Conservation (phyloP, 106 monocot species). For the Dendrobium officinale region DNA sequence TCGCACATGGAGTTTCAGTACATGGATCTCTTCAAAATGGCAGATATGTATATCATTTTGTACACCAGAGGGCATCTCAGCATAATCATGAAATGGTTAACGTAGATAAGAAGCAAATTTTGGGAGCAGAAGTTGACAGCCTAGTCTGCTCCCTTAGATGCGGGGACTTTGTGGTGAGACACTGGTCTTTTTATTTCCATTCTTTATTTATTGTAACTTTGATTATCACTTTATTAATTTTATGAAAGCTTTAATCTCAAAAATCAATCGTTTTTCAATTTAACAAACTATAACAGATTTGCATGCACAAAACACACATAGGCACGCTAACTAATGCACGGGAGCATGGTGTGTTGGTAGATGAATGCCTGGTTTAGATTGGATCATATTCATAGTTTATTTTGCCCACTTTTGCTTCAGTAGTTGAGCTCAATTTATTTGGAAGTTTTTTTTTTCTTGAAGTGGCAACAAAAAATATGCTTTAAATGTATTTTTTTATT, state of each 20-base stretch:
- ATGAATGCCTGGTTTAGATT: background rate
- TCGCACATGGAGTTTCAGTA: slow-evolving; percentile 24
- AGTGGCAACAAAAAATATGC: background rate
- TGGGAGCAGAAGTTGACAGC: slow-evolving; percentile 13
- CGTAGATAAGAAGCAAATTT: slow-evolving; percentile 11
- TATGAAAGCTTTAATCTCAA: background rate
- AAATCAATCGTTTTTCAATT: background rate
- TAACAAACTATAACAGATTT: background rate
- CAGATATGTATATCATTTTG: slow-evolving; percentile 65
- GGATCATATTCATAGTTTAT: background rate
- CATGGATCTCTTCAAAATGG: slow-evolving; percentile 33
- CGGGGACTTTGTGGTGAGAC: slow-evolving; percentile 86
- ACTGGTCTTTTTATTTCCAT: slow-evolving; percentile 4
- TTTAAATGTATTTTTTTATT: background rate
- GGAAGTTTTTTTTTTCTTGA: background rate
- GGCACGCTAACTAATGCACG: background rate
- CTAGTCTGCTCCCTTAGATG: slow-evolving; percentile 50
- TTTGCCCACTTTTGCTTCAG: background rate
- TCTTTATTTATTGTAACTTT: background rate
- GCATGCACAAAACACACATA: background rate
- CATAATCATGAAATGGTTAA: slow-evolving; percentile 9
- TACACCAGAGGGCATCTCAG: slow-evolving; percentile 21
- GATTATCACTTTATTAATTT: background rate
- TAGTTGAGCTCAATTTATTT: background rate
- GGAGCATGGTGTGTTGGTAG: background rate